Percentiles rank a stretch among this genome's conserved stretches.
These are phyloP conservation scores for Leccinum subspadiceum DNA, from an alignment of 1,284 basidiomycete species.

Conservation along the genomic window DNA sequence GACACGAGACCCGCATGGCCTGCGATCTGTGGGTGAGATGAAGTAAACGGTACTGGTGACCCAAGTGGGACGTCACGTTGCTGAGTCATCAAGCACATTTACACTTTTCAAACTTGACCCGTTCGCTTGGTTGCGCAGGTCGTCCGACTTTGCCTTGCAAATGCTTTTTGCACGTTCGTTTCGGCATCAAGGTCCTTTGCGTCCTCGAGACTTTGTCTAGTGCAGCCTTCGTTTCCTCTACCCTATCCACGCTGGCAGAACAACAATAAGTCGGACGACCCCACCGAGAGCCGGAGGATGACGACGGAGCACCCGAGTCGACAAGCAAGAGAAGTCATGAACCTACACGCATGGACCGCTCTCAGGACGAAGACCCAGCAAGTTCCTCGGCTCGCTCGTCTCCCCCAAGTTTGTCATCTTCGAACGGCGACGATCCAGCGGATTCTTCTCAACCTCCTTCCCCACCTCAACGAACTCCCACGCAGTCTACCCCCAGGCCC, in stretches of 20 bases:
- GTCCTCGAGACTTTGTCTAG: conserved; percentile 19
- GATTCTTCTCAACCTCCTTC: conserved; percentile 26
- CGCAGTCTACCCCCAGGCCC: conserved; percentile 84
- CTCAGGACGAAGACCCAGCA: conserved; percentile 31
- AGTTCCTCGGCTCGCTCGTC: conserved; percentile 29
- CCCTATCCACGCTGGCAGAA: conserved; percentile 24
- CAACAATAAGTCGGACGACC: conserved; percentile 23
- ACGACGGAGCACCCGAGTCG: conserved; percentile 25
- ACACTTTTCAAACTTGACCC: neutral
- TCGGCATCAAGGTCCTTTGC: conserved; percentile 21
- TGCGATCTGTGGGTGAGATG: too few species aligned
- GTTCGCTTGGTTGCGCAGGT: conserved; percentile 16
- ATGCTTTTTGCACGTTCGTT: conserved; percentile 26
- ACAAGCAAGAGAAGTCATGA: conserved; percentile 6
- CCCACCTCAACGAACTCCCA: conserved; percentile 37
- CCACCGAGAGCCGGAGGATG: conserved; percentile 25
- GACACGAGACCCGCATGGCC: too few species aligned
- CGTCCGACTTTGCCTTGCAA: conserved; percentile 9
- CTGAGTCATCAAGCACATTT: conserved; percentile 18
- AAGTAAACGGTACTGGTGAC: too few species aligned
- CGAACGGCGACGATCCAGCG: conserved; percentile 30
- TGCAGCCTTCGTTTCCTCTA: conserved; percentile 20
- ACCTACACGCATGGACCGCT: conserved; percentile 20
- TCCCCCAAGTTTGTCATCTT: conserved; percentile 25
- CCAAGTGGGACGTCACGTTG: conserved; percentile 1